Evolutionary conservation across 2,329 filamentous ascomycete genomes (phyloP).

Genomic region (Xylaria sp.): DNA sequence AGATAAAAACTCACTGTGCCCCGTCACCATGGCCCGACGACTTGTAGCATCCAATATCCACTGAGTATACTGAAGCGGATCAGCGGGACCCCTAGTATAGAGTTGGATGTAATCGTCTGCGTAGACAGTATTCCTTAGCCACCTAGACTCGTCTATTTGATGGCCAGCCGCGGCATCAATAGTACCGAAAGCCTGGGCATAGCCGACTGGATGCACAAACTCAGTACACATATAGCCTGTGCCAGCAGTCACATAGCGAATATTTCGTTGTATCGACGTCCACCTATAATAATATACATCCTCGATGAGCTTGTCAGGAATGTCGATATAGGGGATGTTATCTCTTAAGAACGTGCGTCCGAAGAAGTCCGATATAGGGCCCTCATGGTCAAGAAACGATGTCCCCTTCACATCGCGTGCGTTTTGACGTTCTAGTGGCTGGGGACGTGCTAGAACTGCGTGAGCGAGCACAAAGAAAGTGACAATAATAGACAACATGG

Average conservation of each 20-base stretch:
- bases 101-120: slow-evolving; percentile 54
- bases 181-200: slow-evolving; percentile 49
- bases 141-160: slow-evolving; percentile 54
- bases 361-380: slow-evolving; percentile 41
- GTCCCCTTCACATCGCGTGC: slow-evolving; percentile 36
- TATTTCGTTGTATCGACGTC: slow-evolving; percentile 55
- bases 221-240: slow-evolving; percentile 58
- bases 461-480: slow-evolving; percentile 36
- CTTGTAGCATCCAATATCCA: slow-evolving; percentile 53
- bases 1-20: slow-evolving; percentile 52
- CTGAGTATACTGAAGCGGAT: slow-evolving; percentile 53
- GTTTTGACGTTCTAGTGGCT: slow-evolving; percentile 1
- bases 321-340: slow-evolving; percentile 58
- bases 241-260: slow-evolving; percentile 54
- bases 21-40: slow-evolving; percentile 53
- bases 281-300: slow-evolving; percentile 60
- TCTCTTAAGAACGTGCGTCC: slow-evolving; percentile 48
- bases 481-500: slow-evolving; percentile 38
- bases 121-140: slow-evolving; percentile 54
- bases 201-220: slow-evolving; percentile 56
- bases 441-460: slow-evolving; percentile 22
- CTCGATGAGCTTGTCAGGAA: slow-evolving; percentile 55
- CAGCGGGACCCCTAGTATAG: slow-evolving; percentile 53
- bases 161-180: slow-evolving; percentile 54
- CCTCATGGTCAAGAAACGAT: slow-evolving; percentile 47